Evolutionary conservation across 108 stramenopile genomes (phyloP), one percentile per base, ranked within the genome.

Genomic region (Skeletonema potamos): DNA sequence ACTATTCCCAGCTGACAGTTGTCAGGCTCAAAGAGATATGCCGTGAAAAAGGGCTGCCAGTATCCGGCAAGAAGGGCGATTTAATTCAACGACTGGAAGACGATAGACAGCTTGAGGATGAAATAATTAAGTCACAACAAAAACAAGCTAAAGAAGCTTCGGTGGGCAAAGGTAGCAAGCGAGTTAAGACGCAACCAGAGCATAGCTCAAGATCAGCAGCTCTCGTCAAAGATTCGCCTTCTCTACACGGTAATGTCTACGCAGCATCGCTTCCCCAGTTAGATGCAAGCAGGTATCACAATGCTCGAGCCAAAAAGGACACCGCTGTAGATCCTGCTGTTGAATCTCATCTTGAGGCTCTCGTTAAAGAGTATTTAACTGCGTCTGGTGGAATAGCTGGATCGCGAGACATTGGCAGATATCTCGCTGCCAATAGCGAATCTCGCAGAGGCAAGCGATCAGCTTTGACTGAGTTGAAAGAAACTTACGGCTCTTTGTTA

Each of bases 321-420:
- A 69, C 24, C 58, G 3, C 30, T 18, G 33, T 48, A 26, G 80
- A 81, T 66, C 41, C 70, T 66, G 70, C 12, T 11, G 64, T 77
- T 4, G 18, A 46, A 26, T 46, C 72, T 46, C 80, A 91, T 58
- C 63, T 91, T n/a, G 74, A 86, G 64, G 63, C 51, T 28, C 63
- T 90, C 12, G 57, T 91, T 9, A 56, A 64, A 27, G 90, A 93
- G 71, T 93, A 88, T 63, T 33, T 91, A 13, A 56, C 68, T 18
- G 90, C 89, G 15, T 82, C 78, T 63, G 90, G 90, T n/a, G 90
- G 92, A 11, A 18, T 66, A 39, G 92, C 90, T 8, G 79, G 79
- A 41, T 87, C 86, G 4, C 66, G 92, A 64, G 88, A 91, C 58
- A 73, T 93, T 54, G 92, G 92, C 6, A 78, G 92, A 18, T 93